Evolutionary conservation across 768 basidiomycete species (phyloP).

Genomic region (Agrocybe pediades): DNA sequence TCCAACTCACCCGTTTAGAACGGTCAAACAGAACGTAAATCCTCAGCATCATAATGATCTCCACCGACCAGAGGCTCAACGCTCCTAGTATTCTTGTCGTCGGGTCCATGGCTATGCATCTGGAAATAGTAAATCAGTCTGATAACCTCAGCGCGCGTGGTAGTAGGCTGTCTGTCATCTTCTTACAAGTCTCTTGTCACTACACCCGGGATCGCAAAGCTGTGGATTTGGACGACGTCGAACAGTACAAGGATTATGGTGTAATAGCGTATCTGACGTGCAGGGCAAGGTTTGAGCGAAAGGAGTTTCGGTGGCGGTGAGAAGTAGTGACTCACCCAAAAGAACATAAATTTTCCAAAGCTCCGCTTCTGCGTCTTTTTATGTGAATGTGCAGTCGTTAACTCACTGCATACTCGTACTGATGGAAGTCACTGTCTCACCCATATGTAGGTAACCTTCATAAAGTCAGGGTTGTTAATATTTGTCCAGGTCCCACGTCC

Average conservation of each 20-base stretch:
- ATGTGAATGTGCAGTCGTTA: neutral
- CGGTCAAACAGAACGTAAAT: conserved; percentile 44
- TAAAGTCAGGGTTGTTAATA: no score
- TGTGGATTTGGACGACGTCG: conserved; percentile 47
- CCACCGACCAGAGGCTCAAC: conserved; percentile 47
- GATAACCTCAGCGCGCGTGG: neutral
- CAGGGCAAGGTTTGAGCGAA: no score
- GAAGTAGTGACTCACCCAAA: conserved; percentile 32
- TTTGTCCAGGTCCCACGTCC: no score
- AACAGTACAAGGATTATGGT: conserved; percentile 43
- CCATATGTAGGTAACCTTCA: conserved; percentile 4
- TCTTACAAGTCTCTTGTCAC: conserved; percentile 37
- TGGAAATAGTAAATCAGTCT: no score
- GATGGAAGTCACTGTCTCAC: neutral
- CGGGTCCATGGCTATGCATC: conserved; percentile 46
- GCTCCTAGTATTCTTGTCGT: conserved; percentile 44
- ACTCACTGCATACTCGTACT: neutral
- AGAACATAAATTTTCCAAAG: conserved; percentile 40
- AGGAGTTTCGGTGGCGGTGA: no score
- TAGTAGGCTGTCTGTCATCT: neutral
- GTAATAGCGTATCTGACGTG: conserved; percentile 53
- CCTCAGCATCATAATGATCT: conserved; percentile 50
- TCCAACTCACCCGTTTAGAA: conserved; percentile 34
- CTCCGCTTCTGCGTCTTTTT: conserved; percentile 34
- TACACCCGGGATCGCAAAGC: conserved; percentile 39